These are phyloP conservation scores for Suillus occidentalis DNA, from an alignment of 768 basidiomycete genomes.

Conservation along the genomic window DNA sequence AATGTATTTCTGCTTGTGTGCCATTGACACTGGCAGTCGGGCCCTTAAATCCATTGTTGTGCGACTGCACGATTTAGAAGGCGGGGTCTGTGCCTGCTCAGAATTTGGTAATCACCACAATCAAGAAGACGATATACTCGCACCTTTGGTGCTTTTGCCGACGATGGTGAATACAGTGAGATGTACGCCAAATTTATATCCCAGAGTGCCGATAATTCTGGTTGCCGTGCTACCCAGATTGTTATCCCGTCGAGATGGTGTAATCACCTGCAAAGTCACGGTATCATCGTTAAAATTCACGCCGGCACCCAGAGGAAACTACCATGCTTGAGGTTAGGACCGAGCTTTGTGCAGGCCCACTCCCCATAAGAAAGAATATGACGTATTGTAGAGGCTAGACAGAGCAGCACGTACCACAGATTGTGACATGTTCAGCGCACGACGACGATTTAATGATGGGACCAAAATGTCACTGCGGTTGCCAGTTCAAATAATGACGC, in stretches of 20 bases:
- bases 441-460: background rate
- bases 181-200: conserved; percentile 33
- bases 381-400: background rate
- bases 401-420: background rate
- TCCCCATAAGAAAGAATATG: background rate
- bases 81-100: conserved; percentile 33
- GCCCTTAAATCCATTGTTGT: conserved; percentile 42
- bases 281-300: background rate
- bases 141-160: conserved; percentile 46
- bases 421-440: background rate
- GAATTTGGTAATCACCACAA: conserved; percentile 35
- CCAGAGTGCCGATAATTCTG: background rate
- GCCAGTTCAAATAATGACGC: background rate
- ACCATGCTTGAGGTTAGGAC: background rate
- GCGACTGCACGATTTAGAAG: conserved; percentile 42
- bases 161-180: conserved; percentile 35
- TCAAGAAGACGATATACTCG: conserved; percentile 45
- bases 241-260: background rate
- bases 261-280: background rate
- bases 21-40: conserved; percentile 28
- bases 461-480: background rate
- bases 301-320: background rate
- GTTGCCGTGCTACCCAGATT: background rate
- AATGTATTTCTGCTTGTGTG: conserved; percentile 22
- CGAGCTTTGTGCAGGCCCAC: background rate